Conservation (phyloP, 2,329 filamentous ascomycete genomes). For the Fusarium algeriense region DNA sequence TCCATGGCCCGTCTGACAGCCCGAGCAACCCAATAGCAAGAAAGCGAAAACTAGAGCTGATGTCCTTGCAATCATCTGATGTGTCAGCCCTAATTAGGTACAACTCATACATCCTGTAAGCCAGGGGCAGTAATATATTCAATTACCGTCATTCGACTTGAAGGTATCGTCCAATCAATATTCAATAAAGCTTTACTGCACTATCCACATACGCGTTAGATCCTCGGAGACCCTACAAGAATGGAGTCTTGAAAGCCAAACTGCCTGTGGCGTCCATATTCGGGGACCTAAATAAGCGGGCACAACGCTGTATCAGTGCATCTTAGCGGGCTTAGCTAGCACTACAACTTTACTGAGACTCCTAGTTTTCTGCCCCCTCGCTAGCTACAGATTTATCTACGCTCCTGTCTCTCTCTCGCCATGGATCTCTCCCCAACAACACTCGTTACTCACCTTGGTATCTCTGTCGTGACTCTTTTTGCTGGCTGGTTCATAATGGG, state of each 20-base stretch:
- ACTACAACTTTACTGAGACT: slow-evolving; percentile 4
- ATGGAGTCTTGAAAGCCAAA: background rate
- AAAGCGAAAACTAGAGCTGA: background rate
- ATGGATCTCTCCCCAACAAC: slow-evolving; percentile 41
- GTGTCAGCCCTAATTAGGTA: slow-evolving; percentile 10
- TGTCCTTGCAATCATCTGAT: background rate
- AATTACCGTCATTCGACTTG: background rate
- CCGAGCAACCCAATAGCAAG: background rate
- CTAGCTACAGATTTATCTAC: background rate
- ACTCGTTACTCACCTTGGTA: slow-evolving; percentile 10
- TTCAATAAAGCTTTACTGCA: background rate
- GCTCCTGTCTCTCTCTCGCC: slow-evolving; percentile 1
- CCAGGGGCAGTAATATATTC: background rate
- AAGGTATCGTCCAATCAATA: background rate
- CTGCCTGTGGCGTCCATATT: background rate
- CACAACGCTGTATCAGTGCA: background rate
- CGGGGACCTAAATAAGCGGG: background rate
- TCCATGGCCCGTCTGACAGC: background rate
- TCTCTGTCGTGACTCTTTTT: slow-evolving; percentile 32
- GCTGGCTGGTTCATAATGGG: slow-evolving; percentile 68
- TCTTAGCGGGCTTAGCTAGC: background rate
- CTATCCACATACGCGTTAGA: background rate
- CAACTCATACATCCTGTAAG: background rate
- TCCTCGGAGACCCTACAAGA: background rate
- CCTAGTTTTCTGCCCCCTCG: slow-evolving; percentile 15